A percentile compares a stretch with the other conserved stretches of the same genome.
Conservation (phyloP, 768 basidiomycete genomes). For the Leccinum fibrillosum region DNA sequence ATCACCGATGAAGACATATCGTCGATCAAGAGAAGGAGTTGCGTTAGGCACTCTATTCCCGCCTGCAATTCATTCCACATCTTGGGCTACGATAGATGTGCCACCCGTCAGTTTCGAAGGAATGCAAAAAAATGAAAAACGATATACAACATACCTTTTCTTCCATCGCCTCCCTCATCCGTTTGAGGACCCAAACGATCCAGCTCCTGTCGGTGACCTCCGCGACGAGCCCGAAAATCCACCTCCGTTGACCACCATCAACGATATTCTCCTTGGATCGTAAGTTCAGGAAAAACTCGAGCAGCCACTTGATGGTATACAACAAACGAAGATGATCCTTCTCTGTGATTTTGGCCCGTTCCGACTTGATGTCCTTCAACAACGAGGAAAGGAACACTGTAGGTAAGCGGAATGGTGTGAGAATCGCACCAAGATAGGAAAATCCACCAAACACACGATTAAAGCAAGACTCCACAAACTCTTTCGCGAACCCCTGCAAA, state of each 20-base stretch:
- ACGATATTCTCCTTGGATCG: constrained; percentile 37
- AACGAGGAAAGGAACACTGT: constrained; percentile 85
- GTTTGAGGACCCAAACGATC: constrained; percentile 86
- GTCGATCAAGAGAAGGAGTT: constrained; percentile 87
- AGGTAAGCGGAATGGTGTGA: constrained; percentile 11
- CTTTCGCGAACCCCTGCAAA: constrained; percentile 65
- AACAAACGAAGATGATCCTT: constrained; percentile 90
- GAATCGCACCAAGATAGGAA: constrained; percentile 13
- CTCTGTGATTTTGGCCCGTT: constrained; percentile 89
- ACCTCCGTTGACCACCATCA: constrained; percentile 33
- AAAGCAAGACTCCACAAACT: constrained; percentile 82
- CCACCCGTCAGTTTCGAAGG: constrained; percentile 8
- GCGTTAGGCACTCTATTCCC: constrained; percentile 90
- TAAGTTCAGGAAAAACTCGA: constrained; percentile 78
- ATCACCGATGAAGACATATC: constrained; percentile 58
- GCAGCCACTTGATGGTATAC: constrained; percentile 86
- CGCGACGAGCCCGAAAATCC: constrained; percentile 72
- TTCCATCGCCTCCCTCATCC: constrained; percentile 87
- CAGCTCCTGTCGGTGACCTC: constrained; percentile 84
- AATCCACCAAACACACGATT: constrained; percentile 60
- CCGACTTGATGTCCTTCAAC: constrained; percentile 90
- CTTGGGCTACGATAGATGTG: constrained; percentile 61
- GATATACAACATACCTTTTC: constrained; percentile 64
- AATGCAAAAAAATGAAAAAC: constrained; percentile 1
- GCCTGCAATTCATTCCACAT: constrained; percentile 93